Conservation (phyloP, 129 eudicot species). For the Cynara cardunculus region DNA sequence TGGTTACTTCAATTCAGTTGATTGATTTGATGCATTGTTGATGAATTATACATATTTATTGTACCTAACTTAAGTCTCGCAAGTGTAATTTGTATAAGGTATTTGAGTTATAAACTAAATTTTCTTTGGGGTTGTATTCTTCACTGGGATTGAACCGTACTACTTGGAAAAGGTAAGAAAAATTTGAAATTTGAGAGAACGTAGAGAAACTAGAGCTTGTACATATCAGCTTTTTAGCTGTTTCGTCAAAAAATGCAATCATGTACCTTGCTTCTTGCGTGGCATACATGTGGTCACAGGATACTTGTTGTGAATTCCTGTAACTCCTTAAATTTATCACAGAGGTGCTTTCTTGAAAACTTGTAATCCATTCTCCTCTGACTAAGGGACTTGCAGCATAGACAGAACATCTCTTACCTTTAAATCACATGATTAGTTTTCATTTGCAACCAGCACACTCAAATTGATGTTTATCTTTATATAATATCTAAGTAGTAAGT, state of each 20-base stretch:
- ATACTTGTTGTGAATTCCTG: background rate
- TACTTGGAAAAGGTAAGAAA: background rate
- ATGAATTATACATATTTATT: background rate
- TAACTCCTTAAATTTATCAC: background rate
- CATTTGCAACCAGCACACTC: background rate
- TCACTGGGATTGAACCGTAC: background rate
- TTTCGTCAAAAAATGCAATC: background rate
- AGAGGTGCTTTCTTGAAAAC: background rate
- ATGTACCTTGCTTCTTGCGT: background rate
- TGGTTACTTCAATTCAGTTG: slow-evolving; percentile 12
- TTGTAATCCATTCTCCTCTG: background rate
- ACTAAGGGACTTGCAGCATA: background rate
- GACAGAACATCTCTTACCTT: background rate
- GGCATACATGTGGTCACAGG: background rate
- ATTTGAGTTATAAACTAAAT: background rate
- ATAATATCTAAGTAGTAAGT: background rate
- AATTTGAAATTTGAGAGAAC: background rate
- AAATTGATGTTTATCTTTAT: background rate
- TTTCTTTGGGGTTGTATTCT: background rate
- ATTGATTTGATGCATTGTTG: slow-evolving; percentile 12
- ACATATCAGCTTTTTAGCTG: background rate
- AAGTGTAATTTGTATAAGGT: slow-evolving; percentile 1
- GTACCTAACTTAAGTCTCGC: background rate
- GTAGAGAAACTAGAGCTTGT: background rate
- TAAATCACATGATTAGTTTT: background rate